Evolutionary conservation across 208 protist species (phyloP).

Genomic region (Leishmania gerbilli): DNA sequence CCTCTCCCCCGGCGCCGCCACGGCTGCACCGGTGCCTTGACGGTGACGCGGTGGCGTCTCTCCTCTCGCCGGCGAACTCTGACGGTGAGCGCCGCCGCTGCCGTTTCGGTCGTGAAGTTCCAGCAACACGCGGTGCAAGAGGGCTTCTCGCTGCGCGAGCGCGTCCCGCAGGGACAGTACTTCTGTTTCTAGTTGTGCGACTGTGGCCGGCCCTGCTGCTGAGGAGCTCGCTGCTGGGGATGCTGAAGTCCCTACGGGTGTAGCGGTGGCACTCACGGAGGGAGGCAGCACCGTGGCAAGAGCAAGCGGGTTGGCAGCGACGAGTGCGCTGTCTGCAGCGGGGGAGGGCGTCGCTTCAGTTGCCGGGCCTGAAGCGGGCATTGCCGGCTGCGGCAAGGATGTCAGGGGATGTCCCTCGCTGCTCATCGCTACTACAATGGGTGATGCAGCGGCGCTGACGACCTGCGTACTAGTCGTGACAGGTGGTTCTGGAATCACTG

Average conservation of each 20-base stretch:
- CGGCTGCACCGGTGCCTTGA: background rate
- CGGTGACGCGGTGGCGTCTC: background rate
- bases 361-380: background rate
- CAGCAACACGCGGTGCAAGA: slow-evolving; percentile 30
- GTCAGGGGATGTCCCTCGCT: slow-evolving; percentile 8
- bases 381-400: background rate
- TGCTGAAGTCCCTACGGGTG: background rate
- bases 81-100: background rate
- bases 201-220: background rate
- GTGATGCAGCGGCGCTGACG: background rate
- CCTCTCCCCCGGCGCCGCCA: slow-evolving; percentile 5
- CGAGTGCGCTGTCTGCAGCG: background rate
- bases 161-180: slow-evolving; percentile 22
- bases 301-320: background rate
- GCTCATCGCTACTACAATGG: slow-evolving; percentile 34
- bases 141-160: slow-evolving; percentile 27
- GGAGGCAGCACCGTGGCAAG: background rate
- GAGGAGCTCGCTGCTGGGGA: background rate
- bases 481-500: background rate
- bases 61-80: background rate
- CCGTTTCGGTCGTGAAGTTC: slow-evolving; percentile 14
- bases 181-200: slow-evolving; percentile 5
- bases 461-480: background rate
- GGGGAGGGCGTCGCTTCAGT: background rate
- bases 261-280: slow-evolving; percentile 3